phyloP scores from a whole-genome alignment of 2,329 filamentous ascomycete genomes.

The Arthrobotrys sphaeroides region DNA sequence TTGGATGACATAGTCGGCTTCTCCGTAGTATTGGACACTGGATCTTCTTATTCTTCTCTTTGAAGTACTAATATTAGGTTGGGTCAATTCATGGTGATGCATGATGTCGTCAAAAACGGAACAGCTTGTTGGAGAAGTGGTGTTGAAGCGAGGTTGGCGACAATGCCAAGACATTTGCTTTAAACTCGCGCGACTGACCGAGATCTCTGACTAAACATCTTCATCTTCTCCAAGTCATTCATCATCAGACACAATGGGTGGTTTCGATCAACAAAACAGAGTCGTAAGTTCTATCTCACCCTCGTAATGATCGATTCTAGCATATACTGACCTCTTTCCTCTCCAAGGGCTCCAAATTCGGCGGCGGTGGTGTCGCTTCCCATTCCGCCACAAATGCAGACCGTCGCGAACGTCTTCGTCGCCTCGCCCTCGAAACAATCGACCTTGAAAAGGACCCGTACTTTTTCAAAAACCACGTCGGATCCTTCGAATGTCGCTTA shows the following conservation, averaged over 20 bases:
- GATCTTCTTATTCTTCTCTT: not conserved
- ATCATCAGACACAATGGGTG: conserved; percentile 50
- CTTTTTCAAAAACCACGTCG: conserved; percentile 99
- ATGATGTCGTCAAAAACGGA: not conserved
- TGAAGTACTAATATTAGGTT: not conserved
- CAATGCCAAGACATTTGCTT: conserved; percentile 16
- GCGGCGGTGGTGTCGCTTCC: conserved; percentile 94
- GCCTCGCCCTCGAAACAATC: conserved; percentile 97
- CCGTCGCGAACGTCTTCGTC: conserved; percentile 94
- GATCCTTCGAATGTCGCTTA: conserved; percentile 95
- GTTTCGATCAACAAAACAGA: conserved; percentile 54
- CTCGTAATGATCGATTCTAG: conserved; percentile 56
- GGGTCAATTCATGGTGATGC: conserved; percentile 5
- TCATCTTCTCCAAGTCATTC: conserved; percentile 15
- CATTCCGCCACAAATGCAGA: conserved; percentile 94
- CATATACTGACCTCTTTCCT: conserved; percentile 72
- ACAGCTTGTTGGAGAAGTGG: not conserved
- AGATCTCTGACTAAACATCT: conserved; percentile 4
- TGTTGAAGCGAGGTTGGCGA: conserved; percentile 22
- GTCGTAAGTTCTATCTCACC: conserved; percentile 29
- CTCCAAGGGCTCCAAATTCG: conserved; percentile 91
- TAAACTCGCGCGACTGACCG: conserved; percentile 32
- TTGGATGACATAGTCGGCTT: not conserved
- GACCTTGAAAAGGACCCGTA: conserved; percentile 99
- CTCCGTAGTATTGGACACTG: not conserved